These are phyloP conservation scores for Blakeslea trispora DNA, from an alignment of 371 early-diverging fungal species.

Conservation along the genomic window DNA sequence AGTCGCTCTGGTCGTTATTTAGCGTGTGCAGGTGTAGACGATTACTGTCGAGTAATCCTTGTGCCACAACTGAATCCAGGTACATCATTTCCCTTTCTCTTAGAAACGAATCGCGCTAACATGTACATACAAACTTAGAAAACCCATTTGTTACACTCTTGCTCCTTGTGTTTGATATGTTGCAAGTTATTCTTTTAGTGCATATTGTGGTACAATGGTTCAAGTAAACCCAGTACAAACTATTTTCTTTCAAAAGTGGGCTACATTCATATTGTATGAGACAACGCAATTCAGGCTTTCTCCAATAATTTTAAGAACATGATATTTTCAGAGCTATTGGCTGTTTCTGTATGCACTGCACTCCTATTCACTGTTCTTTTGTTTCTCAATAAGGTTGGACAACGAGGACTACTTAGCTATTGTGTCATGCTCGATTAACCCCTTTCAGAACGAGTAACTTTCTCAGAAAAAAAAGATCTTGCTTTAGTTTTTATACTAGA, in stretches of 20 bases:
- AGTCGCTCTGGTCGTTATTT: conserved; percentile 51
- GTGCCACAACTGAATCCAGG: conserved; percentile 4
- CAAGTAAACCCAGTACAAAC: conserved; percentile 1
- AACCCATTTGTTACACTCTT: background rate
- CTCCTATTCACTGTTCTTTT: too few relatives aligned
- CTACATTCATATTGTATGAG: too few relatives aligned
- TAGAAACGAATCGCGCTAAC: background rate
- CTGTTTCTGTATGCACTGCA: background rate
- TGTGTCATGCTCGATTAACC: too few relatives aligned
- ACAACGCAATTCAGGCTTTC: too few relatives aligned
- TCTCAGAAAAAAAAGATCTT: too few relatives aligned
- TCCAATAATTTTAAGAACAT: too few relatives aligned
- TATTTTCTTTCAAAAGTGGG: too few relatives aligned
- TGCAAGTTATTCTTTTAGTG: conserved; percentile 24
- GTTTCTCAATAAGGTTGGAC: too few relatives aligned
- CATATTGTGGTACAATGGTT: conserved; percentile 31
- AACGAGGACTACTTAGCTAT: too few relatives aligned
- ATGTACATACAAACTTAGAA: background rate
- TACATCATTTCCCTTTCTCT: background rate
- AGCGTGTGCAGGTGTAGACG: conserved; percentile 30
- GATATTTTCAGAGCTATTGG: background rate
- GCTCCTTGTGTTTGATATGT: conserved; percentile 18
- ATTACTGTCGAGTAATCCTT: conserved; percentile 3
- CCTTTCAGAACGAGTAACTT: too few relatives aligned
- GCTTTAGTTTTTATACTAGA: too few relatives aligned